Evolutionary conservation across 2,329 filamentous ascomycete species (phyloP), one percentile per base, ranked within the genome.

Genomic region (Diaporthe sp.): DNA sequence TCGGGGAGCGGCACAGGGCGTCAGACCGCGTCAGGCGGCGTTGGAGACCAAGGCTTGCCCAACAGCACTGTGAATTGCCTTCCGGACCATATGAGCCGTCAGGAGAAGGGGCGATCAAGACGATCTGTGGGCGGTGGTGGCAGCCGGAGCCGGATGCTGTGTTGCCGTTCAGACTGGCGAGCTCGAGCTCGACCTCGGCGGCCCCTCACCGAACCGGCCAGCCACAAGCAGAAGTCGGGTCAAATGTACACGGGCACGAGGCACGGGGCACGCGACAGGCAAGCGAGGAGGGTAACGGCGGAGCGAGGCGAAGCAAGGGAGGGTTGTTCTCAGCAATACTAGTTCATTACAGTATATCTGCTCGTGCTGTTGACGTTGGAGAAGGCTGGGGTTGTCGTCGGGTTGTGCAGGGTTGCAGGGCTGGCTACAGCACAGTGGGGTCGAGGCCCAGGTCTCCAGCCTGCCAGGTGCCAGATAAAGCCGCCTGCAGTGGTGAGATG

Each of bases 321-420:
- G 63, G 30, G 44, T 51, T 68, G 63, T 35, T 53, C n/a, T 68
- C 63, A 39, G 63, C 63, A 30, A 68, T 68, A 37, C 25, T 53
- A 53, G 47, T 39, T 53, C 47, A 68, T 68, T 53, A 68, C 63
- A 25, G 47, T 19, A 39, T 53, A 68, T 51, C 47, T 68, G 30
- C 32, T 22, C 9, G 13, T 17, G 63, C 47, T 39, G 44, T 68
- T 51, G 63, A 68, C 32, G 63, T 68, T 53, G 63, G 63, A 68
- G 63, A 27, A 51, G 63, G 63, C 63, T 68, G 47, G 47, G 19
- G 63, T 19, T 15, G 63, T 30, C 44, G 63, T 39, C 63, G 47
- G 32, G 19, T 37, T 7, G 63, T 53, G 32, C 47, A 68, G 63
- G 63, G 63, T 25, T 68, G 63, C 39, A 32, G 59, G 59, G 39